Conservation (phyloP, 2,329 filamentous ascomycete species). For the Chrysoporthe cubensis region DNA sequence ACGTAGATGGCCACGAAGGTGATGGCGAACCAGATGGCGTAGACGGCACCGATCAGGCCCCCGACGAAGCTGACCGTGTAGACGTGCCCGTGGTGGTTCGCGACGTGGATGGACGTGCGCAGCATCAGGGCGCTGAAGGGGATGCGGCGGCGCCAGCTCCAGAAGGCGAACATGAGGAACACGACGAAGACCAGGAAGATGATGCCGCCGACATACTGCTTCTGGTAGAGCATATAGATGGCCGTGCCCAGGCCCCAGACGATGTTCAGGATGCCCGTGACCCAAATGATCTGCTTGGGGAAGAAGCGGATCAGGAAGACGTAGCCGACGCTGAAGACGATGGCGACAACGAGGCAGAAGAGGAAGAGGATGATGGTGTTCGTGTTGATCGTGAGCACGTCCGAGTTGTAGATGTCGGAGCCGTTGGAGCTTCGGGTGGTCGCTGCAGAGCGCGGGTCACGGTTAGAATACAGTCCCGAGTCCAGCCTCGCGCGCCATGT, state of each 20-base stretch:
- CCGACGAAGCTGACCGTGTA: slow-evolving; percentile 85
- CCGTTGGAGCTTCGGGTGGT: slow-evolving; percentile 65
- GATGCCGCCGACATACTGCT: slow-evolving; percentile 83
- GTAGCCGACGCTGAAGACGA: slow-evolving; percentile 77
- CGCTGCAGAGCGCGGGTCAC: slow-evolving; percentile 33
- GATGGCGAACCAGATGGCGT: slow-evolving; percentile 84
- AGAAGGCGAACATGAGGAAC: slow-evolving; percentile 82
- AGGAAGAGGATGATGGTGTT: slow-evolving; percentile 87
- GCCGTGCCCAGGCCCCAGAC: slow-evolving; percentile 82
- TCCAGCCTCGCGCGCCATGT: too few species aligned
- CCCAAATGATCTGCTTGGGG: slow-evolving; percentile 91
- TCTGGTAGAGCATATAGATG: slow-evolving; percentile 78
- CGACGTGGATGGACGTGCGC: slow-evolving; percentile 81
- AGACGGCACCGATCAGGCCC: slow-evolving; percentile 73
- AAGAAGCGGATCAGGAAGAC: slow-evolving; percentile 76
- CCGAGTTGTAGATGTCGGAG: slow-evolving; percentile 72
- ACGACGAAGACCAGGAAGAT: slow-evolving; percentile 83
- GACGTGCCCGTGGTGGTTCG: slow-evolving; percentile 82
- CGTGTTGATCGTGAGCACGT: slow-evolving; percentile 68
- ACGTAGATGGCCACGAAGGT: slow-evolving; percentile 87
- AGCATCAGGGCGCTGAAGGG: slow-evolving; percentile 92
- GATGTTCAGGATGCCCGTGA: slow-evolving; percentile 88
- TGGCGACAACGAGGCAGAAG: slow-evolving; percentile 74
- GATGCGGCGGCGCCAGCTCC: slow-evolving; percentile 86
- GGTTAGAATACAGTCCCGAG: slow-evolving; percentile 13